Conservation (phyloP, 2,329 filamentous ascomycete species). For the Graphilbum sp. region DNA sequence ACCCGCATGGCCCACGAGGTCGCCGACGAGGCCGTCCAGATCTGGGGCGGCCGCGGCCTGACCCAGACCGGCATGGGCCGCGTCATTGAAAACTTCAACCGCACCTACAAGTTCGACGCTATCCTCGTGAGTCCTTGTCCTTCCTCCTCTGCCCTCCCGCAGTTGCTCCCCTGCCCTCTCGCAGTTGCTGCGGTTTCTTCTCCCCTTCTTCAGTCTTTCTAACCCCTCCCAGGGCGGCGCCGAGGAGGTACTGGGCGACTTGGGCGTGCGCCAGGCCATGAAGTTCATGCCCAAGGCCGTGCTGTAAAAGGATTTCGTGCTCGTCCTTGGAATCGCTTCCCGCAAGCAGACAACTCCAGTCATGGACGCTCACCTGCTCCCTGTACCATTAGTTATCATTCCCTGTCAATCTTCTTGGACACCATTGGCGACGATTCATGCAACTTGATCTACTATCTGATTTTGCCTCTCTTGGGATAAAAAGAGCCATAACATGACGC, state of each 20-base stretch:
- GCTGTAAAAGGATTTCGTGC: constrained; percentile 48
- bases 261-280: constrained; percentile 72
- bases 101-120: constrained; percentile 68
- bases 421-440: too few relatives aligned
- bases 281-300: constrained; percentile 73
- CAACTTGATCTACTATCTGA: not conserved
- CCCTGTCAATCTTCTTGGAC: too few relatives aligned
- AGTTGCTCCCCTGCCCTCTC: too few relatives aligned
- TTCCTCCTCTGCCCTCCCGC: too few relatives aligned
- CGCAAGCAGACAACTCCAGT: too few relatives aligned
- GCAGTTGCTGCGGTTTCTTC: too few relatives aligned
- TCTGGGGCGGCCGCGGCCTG: constrained; percentile 68
- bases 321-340: too few relatives aligned
- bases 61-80: constrained; percentile 73
- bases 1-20: constrained; percentile 69
- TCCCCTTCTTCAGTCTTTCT: not conserved
- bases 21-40: constrained; percentile 69
- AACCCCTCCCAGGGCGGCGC: constrained; percentile 42
- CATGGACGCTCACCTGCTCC: too few relatives aligned
- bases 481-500: constrained; percentile 3
- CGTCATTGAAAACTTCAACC: constrained; percentile 69
- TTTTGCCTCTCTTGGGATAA: not conserved
- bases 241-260: constrained; percentile 66
- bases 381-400: too few relatives aligned
- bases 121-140: constrained; percentile 29